A percentile compares a stretch with the other conserved stretches of the same genome.
phyloP scores from a whole-genome alignment of 73 alveolate genomes.

The Paramecium primaurelia region DNA sequence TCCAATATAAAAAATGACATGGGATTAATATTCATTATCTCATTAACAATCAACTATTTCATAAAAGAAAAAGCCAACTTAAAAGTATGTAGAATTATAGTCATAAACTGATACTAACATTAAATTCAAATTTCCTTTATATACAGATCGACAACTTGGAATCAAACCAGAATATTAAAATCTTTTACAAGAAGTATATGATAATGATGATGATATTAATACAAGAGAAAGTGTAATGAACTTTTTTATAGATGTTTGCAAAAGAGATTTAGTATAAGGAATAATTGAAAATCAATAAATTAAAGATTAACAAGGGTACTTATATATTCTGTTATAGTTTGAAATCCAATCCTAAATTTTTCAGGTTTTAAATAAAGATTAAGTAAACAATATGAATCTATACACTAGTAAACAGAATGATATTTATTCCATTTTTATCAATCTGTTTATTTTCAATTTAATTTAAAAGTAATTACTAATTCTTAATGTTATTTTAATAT shows the following conservation, averaged over 20 bases:
- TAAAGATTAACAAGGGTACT: conserved; percentile 2
- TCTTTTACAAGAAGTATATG: not conserved
- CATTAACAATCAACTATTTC: not conserved
- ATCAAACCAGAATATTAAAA: not conserved
- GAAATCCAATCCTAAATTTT: not conserved
- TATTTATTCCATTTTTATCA: not conserved
- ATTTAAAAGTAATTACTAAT: not conserved
- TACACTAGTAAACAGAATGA: not conserved
- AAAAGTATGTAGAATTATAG: not conserved
- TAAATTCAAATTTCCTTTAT: not conserved
- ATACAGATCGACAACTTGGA: not conserved
- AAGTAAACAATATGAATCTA: not conserved
- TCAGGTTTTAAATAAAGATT: not conserved
- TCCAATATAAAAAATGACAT: not conserved
- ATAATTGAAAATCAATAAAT: not conserved
- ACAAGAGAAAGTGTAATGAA: conserved; percentile 19
- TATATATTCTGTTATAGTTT: not conserved
- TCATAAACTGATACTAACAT: not conserved
- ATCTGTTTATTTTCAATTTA: not conserved
- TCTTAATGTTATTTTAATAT: not conserved
- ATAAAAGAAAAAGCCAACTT: not conserved
- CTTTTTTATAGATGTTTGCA: conserved; percentile 24
- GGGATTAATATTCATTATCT: not conserved
- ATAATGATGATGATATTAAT: conserved; percentile 46
- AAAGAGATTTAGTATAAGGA: not conserved